Evolutionary conservation across 768 basidiomycete species (phyloP).

Genomic region (Mycena olivaceomarginata): DNA sequence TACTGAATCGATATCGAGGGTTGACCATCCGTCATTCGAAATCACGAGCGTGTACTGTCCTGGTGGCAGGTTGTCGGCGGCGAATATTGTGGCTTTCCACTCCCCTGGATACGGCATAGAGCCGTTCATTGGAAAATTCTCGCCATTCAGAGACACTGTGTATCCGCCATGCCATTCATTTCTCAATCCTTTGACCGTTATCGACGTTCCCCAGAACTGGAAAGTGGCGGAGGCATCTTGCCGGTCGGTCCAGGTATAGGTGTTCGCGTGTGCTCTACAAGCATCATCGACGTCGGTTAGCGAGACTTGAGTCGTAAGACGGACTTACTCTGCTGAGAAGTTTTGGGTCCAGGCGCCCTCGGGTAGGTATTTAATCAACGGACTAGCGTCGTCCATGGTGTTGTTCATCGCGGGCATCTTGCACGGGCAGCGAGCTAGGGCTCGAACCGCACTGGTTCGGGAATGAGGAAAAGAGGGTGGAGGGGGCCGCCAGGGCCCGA

Average conservation of each 20-base stretch:
- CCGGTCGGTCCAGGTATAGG: not conserved
- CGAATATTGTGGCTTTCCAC: conserved; percentile 22
- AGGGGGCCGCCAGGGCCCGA: conserved; percentile 33
- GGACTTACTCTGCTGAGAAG: conserved; percentile 36
- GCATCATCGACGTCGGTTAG: not conserved
- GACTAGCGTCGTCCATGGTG: conserved; percentile 37
- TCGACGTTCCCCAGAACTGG: conserved; percentile 22
- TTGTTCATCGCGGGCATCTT: conserved; percentile 32
- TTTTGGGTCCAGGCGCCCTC: conserved; percentile 26
- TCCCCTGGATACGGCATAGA: not conserved
- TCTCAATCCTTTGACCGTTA: conserved; percentile 34
- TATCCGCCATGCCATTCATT: conserved; percentile 19
- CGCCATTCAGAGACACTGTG: conserved; percentile 26
- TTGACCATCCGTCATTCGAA: conserved; percentile 17
- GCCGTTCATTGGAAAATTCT: not conserved
- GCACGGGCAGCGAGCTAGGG: conserved; percentile 1
- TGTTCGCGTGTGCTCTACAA: conserved; percentile 5
- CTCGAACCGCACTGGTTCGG: not conserved
- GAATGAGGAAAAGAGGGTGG: conserved; percentile 19
- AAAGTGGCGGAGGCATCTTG: conserved; percentile 29
- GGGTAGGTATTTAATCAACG: conserved; percentile 32
- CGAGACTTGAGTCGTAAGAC: not conserved
- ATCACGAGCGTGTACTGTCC: conserved; percentile 28
- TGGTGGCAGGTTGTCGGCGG: not conserved
- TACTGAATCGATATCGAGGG: conserved; percentile 41